These are phyloP conservation scores for Populus hybrid DNA, from an alignment of 441 rosid species.

Conservation along the genomic window DNA sequence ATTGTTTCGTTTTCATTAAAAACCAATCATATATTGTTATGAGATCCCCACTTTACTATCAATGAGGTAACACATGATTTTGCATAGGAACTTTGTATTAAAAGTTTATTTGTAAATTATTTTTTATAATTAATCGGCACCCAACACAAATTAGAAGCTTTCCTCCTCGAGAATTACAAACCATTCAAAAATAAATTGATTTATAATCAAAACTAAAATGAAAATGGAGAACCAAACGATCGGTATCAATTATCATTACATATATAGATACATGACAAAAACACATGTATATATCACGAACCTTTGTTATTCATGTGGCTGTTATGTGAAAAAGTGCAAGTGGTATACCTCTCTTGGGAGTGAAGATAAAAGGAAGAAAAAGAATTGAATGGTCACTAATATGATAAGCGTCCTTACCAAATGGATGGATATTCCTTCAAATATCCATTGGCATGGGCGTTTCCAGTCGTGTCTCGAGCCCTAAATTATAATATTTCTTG, in stretches of 20 bases:
- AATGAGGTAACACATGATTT: too few relatives aligned
- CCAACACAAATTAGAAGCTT: too few relatives aligned
- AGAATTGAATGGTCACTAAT: constrained; percentile 27
- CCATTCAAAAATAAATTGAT: background rate
- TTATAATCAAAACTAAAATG: background rate
- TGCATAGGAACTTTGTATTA: too few relatives aligned
- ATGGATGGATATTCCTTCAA: constrained; percentile 40
- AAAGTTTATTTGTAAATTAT: too few relatives aligned
- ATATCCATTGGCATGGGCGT: constrained; percentile 15
- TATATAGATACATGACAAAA: background rate
- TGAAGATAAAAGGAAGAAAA: constrained; percentile 1
- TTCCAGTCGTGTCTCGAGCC: background rate
- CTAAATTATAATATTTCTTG: background rate
- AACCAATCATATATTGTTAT: too few relatives aligned
- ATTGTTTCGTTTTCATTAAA: too few relatives aligned
- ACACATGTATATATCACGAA: background rate
- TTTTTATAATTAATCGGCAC: too few relatives aligned
- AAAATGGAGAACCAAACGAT: background rate
- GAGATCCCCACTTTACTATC: too few relatives aligned
- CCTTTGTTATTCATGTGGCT: background rate
- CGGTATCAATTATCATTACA: background rate
- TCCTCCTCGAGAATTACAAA: background rate
- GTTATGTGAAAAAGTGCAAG: background rate
- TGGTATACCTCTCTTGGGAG: background rate
- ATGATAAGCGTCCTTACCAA: constrained; percentile 13